Evolutionary conservation across 2,329 filamentous ascomycete genomes (phyloP).

Genomic region (Fusarium annulatum): DNA sequence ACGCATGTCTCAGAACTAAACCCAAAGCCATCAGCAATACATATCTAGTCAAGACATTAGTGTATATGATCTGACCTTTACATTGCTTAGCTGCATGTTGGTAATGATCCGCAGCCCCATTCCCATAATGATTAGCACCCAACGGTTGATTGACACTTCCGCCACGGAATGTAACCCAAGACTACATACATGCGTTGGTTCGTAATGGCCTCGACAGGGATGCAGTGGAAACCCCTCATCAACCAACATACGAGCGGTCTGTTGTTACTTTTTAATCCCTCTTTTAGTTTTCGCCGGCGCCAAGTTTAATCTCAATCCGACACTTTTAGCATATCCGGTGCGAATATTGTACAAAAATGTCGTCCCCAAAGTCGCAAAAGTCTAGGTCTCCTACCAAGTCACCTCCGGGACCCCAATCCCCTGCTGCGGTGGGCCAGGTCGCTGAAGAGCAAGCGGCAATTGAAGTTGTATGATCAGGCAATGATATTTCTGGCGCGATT

Average conservation of each 20-base stretch:
- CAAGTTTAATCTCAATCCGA: neutral
- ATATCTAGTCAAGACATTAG: accelerated
- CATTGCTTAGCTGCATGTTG: accelerated
- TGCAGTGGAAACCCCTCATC: neutral
- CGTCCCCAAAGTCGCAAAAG: slow-evolving; percentile 10
- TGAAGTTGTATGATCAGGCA: slow-evolving; percentile 21
- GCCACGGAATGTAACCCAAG: neutral
- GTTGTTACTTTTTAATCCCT: neutral
- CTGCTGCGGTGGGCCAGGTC: neutral
- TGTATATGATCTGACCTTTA: neutral
- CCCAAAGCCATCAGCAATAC: neutral
- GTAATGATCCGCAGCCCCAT: neutral
- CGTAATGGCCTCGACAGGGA: neutral
- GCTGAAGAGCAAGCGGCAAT: neutral
- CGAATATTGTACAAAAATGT: slow-evolving; percentile 12
- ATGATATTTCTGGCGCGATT: accelerated
- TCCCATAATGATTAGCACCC: neutral
- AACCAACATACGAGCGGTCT: neutral
- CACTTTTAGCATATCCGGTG: neutral
- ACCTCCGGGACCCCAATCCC: neutral
- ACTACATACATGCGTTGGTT: neutral
- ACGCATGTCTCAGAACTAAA: accelerated
- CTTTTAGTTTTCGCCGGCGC: neutral
- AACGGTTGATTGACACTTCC: neutral
- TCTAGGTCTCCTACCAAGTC: slow-evolving; percentile 1